A percentile compares a stretch with the other conserved stretches of the same genome.
These are phyloP conservation scores for Apiospora kogelbergensis DNA, from an alignment of 2,329 filamentous ascomycete species.

Conservation along the genomic window DNA sequence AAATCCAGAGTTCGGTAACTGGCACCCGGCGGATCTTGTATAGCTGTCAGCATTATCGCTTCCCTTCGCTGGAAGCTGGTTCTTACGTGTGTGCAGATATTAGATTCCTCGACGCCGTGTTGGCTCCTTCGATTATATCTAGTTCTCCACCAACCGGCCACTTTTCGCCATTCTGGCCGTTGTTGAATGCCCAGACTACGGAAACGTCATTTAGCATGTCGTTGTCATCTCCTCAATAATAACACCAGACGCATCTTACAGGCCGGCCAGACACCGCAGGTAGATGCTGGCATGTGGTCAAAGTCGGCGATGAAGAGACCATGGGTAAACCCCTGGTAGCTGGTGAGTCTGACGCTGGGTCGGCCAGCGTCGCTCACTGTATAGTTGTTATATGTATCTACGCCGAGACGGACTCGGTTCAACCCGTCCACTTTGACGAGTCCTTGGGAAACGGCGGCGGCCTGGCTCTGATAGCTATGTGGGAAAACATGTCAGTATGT, in stretches of 20 bases:
- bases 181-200: constrained; percentile 49
- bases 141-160: constrained; percentile 68
- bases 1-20: constrained; percentile 23
- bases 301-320: constrained; percentile 73
- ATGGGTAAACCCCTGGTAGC: constrained; percentile 61
- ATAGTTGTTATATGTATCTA: constrained; percentile 42
- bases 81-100: constrained; percentile 62
- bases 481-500: neutral
- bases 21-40: constrained; percentile 19
- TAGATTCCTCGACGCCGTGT: constrained; percentile 57
- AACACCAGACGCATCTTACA: constrained; percentile 41
- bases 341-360: constrained; percentile 65
- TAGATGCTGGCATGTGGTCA: constrained; percentile 68
- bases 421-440: constrained; percentile 42
- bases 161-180: constrained; percentile 38
- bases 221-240: neutral
- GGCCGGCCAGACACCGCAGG: constrained; percentile 74
- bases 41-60: constrained; percentile 16
- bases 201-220: constrained; percentile 15
- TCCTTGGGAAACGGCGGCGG: constrained; percentile 37
- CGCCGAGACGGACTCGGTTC: constrained; percentile 45
- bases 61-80: constrained; percentile 7
- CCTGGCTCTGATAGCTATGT: constrained; percentile 42
- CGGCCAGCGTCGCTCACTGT: constrained; percentile 38
- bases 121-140: constrained; percentile 71